Percentiles rank a stretch among this genome's conserved stretches.
Evolutionary conservation across 2,329 filamentous ascomycete genomes (phyloP).

Genomic region (Chalara sp.): DNA sequence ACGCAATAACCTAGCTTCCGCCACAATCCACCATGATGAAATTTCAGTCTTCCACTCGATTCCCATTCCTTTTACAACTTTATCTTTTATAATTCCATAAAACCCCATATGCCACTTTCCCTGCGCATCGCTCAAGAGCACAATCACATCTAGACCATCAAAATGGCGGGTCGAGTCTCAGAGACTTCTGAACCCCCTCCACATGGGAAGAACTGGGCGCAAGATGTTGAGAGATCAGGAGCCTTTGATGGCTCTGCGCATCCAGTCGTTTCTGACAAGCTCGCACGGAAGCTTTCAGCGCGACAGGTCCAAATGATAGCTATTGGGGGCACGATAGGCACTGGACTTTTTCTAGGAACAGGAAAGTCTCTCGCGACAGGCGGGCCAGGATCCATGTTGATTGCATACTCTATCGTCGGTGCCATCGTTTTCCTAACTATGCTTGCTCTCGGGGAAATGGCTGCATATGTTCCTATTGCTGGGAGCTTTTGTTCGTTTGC

Average conservation of each 20-base stretch:
- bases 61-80: too few species aligned
- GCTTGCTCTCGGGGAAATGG: constrained; percentile 54
- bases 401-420: constrained; percentile 50
- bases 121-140: too few species aligned
- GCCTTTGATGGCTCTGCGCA: background rate
- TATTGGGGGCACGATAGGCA: constrained; percentile 52
- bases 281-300: constrained; percentile 48
- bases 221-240: constrained; percentile 3
- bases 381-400: constrained; percentile 51
- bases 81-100: too few species aligned
- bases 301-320: constrained; percentile 66
- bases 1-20: too few species aligned
- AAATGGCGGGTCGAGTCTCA: too few species aligned
- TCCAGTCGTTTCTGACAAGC: constrained; percentile 19
- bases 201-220: too few species aligned
- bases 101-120: too few species aligned
- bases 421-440: constrained; percentile 53
- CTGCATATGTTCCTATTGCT: constrained; percentile 47
- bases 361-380: constrained; percentile 53
- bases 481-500: constrained; percentile 50
- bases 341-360: constrained; percentile 55
- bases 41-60: too few species aligned
- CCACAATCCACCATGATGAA: too few species aligned
- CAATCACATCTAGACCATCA: too few species aligned
- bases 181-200: too few species aligned